These are phyloP conservation scores for Marchantia polymorpha DNA, from an alignment of 225 moss, liverwort and hornwort species.

Conservation along the genomic window DNA sequence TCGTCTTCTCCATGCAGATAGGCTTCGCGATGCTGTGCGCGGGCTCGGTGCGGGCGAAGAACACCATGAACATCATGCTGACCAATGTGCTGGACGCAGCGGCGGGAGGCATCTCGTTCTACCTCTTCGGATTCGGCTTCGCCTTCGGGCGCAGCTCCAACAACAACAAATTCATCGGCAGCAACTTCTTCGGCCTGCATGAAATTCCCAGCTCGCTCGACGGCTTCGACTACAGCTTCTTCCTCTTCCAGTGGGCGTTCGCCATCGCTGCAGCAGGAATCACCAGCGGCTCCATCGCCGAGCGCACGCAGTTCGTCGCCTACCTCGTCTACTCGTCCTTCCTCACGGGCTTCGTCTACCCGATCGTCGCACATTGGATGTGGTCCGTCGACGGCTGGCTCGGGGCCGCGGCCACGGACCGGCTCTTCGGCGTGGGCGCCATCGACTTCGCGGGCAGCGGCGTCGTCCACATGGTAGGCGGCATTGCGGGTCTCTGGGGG, in stretches of 20 bases:
- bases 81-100: slow-evolving; percentile 73
- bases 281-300: slow-evolving; percentile 67
- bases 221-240: slow-evolving; percentile 56
- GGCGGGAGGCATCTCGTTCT: slow-evolving; percentile 65
- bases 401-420: slow-evolving; percentile 20
- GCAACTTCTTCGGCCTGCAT: slow-evolving; percentile 47
- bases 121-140: slow-evolving; percentile 69
- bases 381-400: slow-evolving; percentile 62
- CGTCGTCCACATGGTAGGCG: slow-evolving; percentile 80
- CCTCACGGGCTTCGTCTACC: slow-evolving; percentile 72
- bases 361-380: slow-evolving; percentile 65
- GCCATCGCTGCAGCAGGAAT: slow-evolving; percentile 78
- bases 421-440: slow-evolving; percentile 52
- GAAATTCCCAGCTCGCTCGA: slow-evolving; percentile 28
- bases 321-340: slow-evolving; percentile 67
- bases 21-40: slow-evolving; percentile 86
- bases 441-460: slow-evolving; percentile 80
- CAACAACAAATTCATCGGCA: slow-evolving; percentile 62
- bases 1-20: slow-evolving; percentile 74
- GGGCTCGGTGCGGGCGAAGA: slow-evolving; percentile 69
- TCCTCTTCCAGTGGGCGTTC: slow-evolving; percentile 75
- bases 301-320: slow-evolving; percentile 69
- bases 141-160: slow-evolving; percentile 51
- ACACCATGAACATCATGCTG: slow-evolving; percentile 83
- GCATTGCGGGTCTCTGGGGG: slow-evolving; percentile 66